Evolutionary conservation across 495 filamentous ascomycete species (phyloP), one percentile per base, ranked within the genome.

Genomic region (Daldinia vernicosa): DNA sequence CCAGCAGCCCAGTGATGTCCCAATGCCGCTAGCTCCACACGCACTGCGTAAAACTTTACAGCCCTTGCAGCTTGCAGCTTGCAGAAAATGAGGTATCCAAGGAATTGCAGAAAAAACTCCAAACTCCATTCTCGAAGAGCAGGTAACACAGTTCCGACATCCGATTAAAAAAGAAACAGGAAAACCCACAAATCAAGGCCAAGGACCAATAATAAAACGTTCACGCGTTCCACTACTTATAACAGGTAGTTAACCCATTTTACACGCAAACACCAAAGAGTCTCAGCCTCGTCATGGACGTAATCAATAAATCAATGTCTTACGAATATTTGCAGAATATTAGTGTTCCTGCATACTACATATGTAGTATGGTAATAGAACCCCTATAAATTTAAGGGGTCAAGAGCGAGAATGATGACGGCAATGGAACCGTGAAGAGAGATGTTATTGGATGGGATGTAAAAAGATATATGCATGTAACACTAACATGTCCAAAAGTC

Each of bases 321-420:
- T 59, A 50, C 11, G 15, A 60, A 27, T 70, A 70, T 70, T 70
- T 64, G 60, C 67, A 66, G 53, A 71, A 71, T 71, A 71, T 71
- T 66, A 57, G 35, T 40, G 61, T 39, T 26, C 11, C 12, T 58
- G 62, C 68, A 63, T 72, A n/a, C n/a, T n/a, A n/a, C n/a, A n/a
- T n/a, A n/a, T n/a, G n/a, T n/a, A n/a, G n/a, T n/a, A 30, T 55
- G 33, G 19, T 55, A 65, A 50, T 28, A 24, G 35, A 59, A 33
- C 40, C 8, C 30, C 26, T 22, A 39, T 60, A 61, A 58, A 66
- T 72, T 72, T 56, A 65, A 68, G 65, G 69, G 64, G 64, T 40
- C 7, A 37, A 35, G 7, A 51, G 32, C 33, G 64, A 62, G 33
- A 51, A 55, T 6, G 43, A 17, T 28, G 33, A 59, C 39, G 35